Conservation (phyloP, 495 filamentous ascomycete genomes). For the Podospora fimiseda region DNA sequence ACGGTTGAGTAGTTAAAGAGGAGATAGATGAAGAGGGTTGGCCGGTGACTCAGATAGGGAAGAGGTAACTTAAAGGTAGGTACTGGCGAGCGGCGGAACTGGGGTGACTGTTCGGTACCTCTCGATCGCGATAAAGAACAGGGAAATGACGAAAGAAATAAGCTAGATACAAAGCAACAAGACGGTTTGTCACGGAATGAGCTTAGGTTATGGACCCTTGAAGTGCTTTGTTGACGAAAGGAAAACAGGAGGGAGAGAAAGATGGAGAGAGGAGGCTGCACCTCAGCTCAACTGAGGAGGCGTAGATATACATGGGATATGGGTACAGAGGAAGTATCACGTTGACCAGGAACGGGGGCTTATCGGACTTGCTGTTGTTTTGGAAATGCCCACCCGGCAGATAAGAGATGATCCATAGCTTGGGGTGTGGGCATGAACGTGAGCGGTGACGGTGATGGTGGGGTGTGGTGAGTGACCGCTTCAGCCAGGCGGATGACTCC, state of each 20-base stretch:
- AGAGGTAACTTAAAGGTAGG: background rate
- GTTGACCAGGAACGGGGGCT: background rate
- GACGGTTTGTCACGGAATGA: background rate
- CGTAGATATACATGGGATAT: background rate
- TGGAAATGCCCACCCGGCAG: too few species aligned
- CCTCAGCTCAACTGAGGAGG: background rate
- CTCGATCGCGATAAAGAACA: constrained; percentile 8
- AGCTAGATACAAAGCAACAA: constrained; percentile 4
- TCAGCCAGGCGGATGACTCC: background rate
- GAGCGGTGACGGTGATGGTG: background rate
- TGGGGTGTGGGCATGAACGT: too few species aligned
- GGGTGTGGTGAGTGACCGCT: background rate
- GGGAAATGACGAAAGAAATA: constrained; percentile 8
- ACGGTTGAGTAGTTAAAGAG: too few species aligned
- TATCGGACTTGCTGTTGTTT: background rate
- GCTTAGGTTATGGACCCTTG: too few species aligned
- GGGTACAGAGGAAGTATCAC: background rate
- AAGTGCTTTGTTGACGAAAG: background rate
- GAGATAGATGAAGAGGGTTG: too few species aligned
- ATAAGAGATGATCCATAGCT: too few species aligned
- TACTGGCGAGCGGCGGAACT: constrained; percentile 1
- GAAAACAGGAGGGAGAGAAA: background rate
- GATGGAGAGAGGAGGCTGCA: background rate
- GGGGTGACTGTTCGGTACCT: constrained; percentile 3
- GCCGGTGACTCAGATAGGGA: constrained; percentile 16